Conservation (phyloP, 129 eudicot species). For the Helichrysum umbraculigerum region DNA sequence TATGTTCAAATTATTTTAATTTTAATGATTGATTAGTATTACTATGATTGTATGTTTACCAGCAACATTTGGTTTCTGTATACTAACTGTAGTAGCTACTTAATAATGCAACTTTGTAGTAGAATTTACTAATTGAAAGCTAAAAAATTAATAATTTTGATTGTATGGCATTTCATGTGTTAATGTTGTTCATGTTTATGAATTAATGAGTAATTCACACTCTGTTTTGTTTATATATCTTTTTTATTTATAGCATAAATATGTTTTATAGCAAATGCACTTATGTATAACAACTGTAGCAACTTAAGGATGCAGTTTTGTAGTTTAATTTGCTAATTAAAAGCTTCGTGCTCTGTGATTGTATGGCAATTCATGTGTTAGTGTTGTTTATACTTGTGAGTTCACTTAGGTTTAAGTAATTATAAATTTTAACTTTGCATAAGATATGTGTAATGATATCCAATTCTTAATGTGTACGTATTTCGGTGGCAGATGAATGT, state of each 20-base stretch:
- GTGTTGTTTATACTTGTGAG: neutral
- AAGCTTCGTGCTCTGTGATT: neutral
- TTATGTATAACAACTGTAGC: neutral
- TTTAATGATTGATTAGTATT: neutral
- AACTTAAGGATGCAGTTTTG: neutral
- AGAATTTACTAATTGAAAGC: no score
- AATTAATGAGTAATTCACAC: neutral
- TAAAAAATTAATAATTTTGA: neutral
- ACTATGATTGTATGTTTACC: neutral
- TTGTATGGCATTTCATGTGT: neutral
- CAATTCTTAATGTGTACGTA: neutral
- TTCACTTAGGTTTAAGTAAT: neutral
- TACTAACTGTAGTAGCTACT: no score
- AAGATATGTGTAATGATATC: neutral
- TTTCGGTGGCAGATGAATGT: conserved; percentile 12
- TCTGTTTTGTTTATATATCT: neutral
- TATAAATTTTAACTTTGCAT: neutral
- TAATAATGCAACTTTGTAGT: neutral
- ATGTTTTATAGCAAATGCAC: neutral
- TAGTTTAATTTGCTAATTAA: neutral
- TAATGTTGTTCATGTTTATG: neutral
- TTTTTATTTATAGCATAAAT: no score
- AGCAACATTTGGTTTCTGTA: no score
- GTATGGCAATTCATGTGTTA: neutral
- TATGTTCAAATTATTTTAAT: neutral